Base-by-base conservation (phyloP, 1,284 basidiomycete species). In the Lentinula novae-zelandiae region DNA sequence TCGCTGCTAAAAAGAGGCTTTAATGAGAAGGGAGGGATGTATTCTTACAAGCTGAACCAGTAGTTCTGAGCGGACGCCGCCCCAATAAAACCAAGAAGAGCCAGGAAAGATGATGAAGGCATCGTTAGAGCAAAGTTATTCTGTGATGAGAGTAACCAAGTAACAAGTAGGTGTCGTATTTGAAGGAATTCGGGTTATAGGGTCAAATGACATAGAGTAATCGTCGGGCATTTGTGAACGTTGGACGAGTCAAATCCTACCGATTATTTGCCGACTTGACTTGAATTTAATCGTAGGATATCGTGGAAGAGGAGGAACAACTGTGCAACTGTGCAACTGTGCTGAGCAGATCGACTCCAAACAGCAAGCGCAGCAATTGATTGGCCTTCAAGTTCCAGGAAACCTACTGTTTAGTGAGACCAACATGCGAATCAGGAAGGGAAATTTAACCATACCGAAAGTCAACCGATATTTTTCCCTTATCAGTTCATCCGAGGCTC, bases 1-100 rank as follows among this genome's bases (percentile, higher is more conserved):
- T 27, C 27, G 27, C 27, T 27, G 27, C 27, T 27, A 36, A 39
- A 10, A 15, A 20, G 27, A 7, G 12, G 54, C 0, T 51, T 5
- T 5, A 40, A 31, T n/a, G 12, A 17, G 48, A 38, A 50, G 7
- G 9, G 33, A 36, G 22, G 51, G 20, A 42, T 53, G 33, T 4
- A 6, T 64, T 50, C 77, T 65, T 62, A 81, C 79, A 82, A 82
- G 64, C 77, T 80, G 67, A 82, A 82, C 79, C 80, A 81, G 67
- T 74, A 81, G 66, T 78, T 79, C 2, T 73, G 66, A 9, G 53
- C 53, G 9, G 39, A 5, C 17, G 39, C 53, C 27, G 53, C 20
- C 13, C 53, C 53, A 17, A 31, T 39, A 20, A 54, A 34, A 17
- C 38, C 39, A 31, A 54, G 17, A 33, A 53, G 9, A 15, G 20